Conservation (phyloP, 345 rosid species). For the Acer campestre region DNA sequence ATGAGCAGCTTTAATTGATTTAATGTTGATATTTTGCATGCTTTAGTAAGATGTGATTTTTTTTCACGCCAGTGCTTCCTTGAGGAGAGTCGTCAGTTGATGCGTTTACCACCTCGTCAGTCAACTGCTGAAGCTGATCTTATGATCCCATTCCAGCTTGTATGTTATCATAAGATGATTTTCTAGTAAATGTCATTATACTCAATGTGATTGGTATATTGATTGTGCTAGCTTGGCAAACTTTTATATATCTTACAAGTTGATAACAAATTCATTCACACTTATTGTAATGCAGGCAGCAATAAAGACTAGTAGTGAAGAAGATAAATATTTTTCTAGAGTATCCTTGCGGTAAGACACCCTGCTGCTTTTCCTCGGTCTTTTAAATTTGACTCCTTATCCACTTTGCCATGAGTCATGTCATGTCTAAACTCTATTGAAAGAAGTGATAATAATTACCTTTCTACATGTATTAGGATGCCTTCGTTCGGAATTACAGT, state of each 20-base stretch:
- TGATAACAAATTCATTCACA: background rate
- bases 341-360: constrained; percentile 77
- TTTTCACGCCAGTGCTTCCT: constrained; percentile 73
- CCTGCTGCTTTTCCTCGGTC: constrained; percentile 10
- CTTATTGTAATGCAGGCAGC: constrained; percentile 70
- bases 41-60: constrained; percentile 18
- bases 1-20: background rate
- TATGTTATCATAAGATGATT: constrained; percentile 37
- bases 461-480: constrained; percentile 57
- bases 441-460: constrained; percentile 17
- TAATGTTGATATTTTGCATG: constrained; percentile 15
- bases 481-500: constrained; percentile 77
- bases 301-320: constrained; percentile 84
- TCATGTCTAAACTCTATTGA: background rate
- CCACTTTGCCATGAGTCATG: constrained; percentile 5
- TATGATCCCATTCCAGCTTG: constrained; percentile 94
- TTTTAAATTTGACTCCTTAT: background rate
- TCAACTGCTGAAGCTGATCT: constrained; percentile 98
- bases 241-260: constrained; percentile 2
- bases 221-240: constrained; percentile 1
- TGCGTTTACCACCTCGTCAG: constrained; percentile 97
- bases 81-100: constrained; percentile 91
- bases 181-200: constrained; percentile 4
- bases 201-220: background rate
- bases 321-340: constrained; percentile 84